Conservation (phyloP, 768 basidiomycete species). For the Kwoniella bestiolae region DNA sequence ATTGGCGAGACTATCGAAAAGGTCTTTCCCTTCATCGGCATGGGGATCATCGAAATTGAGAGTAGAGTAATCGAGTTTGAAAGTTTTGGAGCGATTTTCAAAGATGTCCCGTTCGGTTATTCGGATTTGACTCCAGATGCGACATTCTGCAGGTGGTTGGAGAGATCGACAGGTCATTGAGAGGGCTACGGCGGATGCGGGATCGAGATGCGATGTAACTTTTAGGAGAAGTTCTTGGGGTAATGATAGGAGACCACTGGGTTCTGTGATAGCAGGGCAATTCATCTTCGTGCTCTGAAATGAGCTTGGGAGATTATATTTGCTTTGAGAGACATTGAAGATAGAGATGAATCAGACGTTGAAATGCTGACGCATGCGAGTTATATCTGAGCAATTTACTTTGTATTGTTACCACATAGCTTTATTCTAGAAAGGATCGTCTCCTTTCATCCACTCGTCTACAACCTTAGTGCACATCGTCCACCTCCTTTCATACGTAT, state of each 20-base stretch:
- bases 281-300: background rate
- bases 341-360: no score
- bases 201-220: slow-evolving; percentile 22
- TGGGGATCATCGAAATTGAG: background rate
- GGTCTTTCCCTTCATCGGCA: background rate
- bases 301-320: no score
- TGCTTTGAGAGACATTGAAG: background rate
- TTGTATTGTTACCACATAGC: no score
- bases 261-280: background rate
- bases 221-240: slow-evolving; percentile 18
- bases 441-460: no score
- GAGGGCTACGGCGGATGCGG: slow-evolving; percentile 9
- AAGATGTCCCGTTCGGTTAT: slow-evolving; percentile 6
- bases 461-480: no score
- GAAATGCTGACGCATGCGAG: no score
- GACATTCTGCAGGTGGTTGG: slow-evolving; percentile 14
- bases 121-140: slow-evolving; percentile 15
- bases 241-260: background rate
- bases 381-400: no score
- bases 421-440: no score
- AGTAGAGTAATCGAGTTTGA: background rate
- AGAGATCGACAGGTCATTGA: slow-evolving; percentile 15
- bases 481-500: background rate
- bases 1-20: background rate
- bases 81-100: background rate